Conservation (phyloP, 1,139 yeast genomes). For the Pneumocystis canis region DNA sequence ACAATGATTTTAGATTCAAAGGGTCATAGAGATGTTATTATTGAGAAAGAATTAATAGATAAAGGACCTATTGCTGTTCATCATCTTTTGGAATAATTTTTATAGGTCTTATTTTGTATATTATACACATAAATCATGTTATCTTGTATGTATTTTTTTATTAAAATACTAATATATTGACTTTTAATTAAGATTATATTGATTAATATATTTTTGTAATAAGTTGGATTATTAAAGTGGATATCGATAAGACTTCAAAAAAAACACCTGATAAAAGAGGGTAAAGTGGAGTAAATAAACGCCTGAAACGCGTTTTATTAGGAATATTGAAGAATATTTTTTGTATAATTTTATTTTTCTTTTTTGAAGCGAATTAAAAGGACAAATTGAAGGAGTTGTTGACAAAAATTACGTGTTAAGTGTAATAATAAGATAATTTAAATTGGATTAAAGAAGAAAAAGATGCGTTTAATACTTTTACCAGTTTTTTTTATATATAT, state of each 20-base stretch:
- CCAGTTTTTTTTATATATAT: not conserved
- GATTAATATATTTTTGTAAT: not conserved
- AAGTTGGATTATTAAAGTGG: too few relatives aligned
- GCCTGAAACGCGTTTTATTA: not conserved
- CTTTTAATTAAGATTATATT: not conserved
- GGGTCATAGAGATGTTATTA: not conserved
- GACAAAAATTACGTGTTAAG: not conserved
- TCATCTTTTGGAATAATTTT: not conserved
- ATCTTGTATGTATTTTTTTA: not conserved
- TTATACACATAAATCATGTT: not conserved
- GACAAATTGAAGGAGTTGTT: not conserved
- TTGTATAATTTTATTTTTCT: not conserved
- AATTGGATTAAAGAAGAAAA: not conserved
- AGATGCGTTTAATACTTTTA: not conserved
- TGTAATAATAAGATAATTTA: not conserved
- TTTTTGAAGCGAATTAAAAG: not conserved
- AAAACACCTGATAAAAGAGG: not conserved
- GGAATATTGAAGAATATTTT: not conserved
- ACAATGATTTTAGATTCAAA: not conserved
- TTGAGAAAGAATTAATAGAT: not conserved
- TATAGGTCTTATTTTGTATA: not conserved
- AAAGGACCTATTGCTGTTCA: not conserved
- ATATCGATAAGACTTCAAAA: not conserved
- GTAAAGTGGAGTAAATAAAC: not conserved
- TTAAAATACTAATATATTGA: not conserved